Evolutionary conservation across 345 rosid species (phyloP).

Genomic region (Eucalyptus globulus): DNA sequence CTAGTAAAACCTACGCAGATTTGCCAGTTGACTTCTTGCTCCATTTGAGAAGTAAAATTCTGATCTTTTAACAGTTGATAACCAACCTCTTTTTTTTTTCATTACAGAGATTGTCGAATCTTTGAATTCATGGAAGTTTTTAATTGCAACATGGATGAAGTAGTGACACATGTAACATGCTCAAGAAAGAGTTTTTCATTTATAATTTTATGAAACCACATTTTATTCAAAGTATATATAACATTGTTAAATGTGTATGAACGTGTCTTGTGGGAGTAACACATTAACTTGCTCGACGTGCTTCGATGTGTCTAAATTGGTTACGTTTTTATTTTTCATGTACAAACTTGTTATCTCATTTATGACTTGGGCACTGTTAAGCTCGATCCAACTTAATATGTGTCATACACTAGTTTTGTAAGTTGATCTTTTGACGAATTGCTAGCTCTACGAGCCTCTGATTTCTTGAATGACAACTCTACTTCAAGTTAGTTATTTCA

Average conservation of each 20-base stretch:
- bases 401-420: neutral
- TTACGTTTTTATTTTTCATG: too few relatives aligned
- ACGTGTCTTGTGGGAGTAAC: neutral
- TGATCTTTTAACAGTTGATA: too few relatives aligned
- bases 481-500: too few relatives aligned
- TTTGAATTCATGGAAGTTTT: constrained; percentile 57
- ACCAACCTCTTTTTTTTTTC: neutral
- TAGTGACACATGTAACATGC: neutral
- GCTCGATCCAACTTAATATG: neutral
- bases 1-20: too few relatives aligned
- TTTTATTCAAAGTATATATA: too few relatives aligned
- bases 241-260: too few relatives aligned
- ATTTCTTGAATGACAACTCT: too few relatives aligned
- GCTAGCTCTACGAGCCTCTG: rapidly evolving
- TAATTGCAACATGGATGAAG: constrained; percentile 17
- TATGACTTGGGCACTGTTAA: neutral
- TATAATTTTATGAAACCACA: neutral
- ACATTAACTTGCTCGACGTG: neutral
- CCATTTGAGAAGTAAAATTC: too few relatives aligned
- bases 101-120: constrained; percentile 66
- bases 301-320: too few relatives aligned
- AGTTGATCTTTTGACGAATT: too few relatives aligned
- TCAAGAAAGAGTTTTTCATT: too few relatives aligned
- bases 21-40: too few relatives aligned
- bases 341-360: rapidly evolving